Base-by-base conservation (phyloP, 257 asterid species). In the Fraxinus cuspidata region DNA sequence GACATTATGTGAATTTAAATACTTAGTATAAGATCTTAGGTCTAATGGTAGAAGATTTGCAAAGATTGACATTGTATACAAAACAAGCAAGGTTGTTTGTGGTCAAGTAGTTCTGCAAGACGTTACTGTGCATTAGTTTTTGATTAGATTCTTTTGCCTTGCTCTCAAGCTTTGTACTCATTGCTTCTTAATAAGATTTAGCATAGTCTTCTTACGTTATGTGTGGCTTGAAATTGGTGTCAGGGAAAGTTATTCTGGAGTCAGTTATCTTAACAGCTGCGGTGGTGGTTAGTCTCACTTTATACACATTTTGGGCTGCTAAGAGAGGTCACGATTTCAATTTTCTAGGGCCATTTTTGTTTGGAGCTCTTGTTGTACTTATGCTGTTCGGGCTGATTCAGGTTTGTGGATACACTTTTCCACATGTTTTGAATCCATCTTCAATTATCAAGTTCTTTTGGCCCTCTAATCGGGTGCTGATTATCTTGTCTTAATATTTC, bases 251-350 rank as follows among this genome's bases (percentile, higher is more conserved):
- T 3, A 87, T 87, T 70, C 78, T 85, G 58, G 89, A 85, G 38
- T 82, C 91, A 0, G 87, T 74, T 53, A 74, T 87, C 81, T 79
- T 89, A 70, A 89, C 93, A 23, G 88, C 87, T 27, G 86, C 47
- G 0, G 83, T 89, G 63, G 88, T 89, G 2, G 82, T 89, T 11
- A 84, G 88, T 68, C 93, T 89, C 77, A 89, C 93, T 0, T 28
- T 89, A n/a, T 89, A 87, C 82, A 89, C 93, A 0, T 89, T 87
- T 70, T 89, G 93, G 93, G 93, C 89, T 70, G 91, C 85, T 18
- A 89, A 74, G 74, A 82, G 88, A 68, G 93, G 93, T 9, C 87
- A 89, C 1, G 93, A 85, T 77, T 89, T 89, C 85, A 85, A 75
- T 68, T 89, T 89, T 80, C 80, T 89, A 19, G 91, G 91, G 63